Evolutionary conservation across 805 yeast genomes (phyloP).

Genomic region (Candida nanaspora): DNA sequence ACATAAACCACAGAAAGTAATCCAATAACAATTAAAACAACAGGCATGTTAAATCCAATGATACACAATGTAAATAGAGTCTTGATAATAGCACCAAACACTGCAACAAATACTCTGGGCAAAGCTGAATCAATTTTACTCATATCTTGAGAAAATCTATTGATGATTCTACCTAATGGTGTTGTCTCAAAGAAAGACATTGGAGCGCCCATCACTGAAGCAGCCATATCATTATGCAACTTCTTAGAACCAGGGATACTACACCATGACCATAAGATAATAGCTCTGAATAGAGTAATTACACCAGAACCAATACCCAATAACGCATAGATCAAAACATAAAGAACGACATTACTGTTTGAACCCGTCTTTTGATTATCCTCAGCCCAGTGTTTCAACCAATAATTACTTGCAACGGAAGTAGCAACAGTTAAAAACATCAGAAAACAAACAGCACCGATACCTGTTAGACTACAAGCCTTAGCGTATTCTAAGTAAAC

Average conservation of each 20-base stretch:
- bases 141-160: conserved; percentile 60
- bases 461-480: conserved; percentile 51
- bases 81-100: conserved; percentile 36
- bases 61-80: conserved; percentile 44
- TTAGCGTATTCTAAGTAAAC: conserved; percentile 49
- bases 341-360: conserved; percentile 37
- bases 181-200: conserved; percentile 66
- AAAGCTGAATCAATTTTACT: conserved; percentile 47
- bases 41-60: conserved; percentile 48
- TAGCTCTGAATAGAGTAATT: conserved; percentile 37
- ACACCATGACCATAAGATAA: conserved; percentile 42
- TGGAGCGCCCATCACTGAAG: conserved; percentile 47
- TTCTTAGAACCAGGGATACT: conserved; percentile 49
- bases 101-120: conserved; percentile 45
- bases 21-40: conserved; percentile 39
- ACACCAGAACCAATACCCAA: conserved; percentile 49
- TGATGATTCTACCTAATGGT: conserved; percentile 59
- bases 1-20: conserved; percentile 49
- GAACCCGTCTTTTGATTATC: conserved; percentile 32
- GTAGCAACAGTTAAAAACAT: conserved; percentile 21
- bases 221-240: conserved; percentile 52
- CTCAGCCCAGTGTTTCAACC: conserved; percentile 70
- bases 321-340: conserved; percentile 46
- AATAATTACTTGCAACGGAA: conserved; percentile 42
- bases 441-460: conserved; percentile 30